Conservation (phyloP, 208 protist species). For the Wallacemonas collosoma region DNA sequence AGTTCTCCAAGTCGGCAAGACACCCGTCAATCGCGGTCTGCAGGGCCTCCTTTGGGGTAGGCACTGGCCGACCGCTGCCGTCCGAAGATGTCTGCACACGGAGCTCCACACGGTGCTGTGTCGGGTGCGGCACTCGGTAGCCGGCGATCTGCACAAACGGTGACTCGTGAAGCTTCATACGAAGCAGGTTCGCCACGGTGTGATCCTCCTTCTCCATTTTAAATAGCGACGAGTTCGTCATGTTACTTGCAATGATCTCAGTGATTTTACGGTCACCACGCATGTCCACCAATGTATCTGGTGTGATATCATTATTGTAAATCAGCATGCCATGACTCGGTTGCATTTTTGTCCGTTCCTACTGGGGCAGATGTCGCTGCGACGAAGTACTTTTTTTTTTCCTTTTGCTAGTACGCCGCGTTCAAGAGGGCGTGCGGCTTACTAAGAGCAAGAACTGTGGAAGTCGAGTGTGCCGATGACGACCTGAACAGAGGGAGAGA, state of each 20-base stretch:
- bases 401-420: too few relatives aligned
- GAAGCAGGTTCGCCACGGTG: conserved; percentile 87
- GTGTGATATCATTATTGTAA: conserved; percentile 91
- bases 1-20: conserved; percentile 73
- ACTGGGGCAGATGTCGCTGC: neutral
- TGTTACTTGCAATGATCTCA: conserved; percentile 75
- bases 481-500: too few relatives aligned
- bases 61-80: conserved; percentile 47
- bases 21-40: conserved; percentile 78
- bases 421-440: too few relatives aligned
- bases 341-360: conserved; percentile 37
- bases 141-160: conserved; percentile 83
- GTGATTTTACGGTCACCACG: conserved; percentile 81
- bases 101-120: conserved; percentile 88
- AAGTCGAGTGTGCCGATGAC: too few relatives aligned
- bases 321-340: conserved; percentile 90
- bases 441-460: too few relatives aligned
- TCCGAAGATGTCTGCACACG: conserved; percentile 83
- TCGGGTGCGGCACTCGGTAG: conserved; percentile 90
- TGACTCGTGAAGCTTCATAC: conserved; percentile 88
- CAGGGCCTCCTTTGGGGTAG: conserved; percentile 80
- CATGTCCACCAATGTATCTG: conserved; percentile 87
- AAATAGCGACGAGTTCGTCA: conserved; percentile 88
- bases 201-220: conserved; percentile 91
- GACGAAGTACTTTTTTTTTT: too few relatives aligned